Percentiles rank a stretch among this genome's conserved stretches.
Evolutionary conservation across 75 land plant genomes (phyloP).

Genomic region (Isoetes taiwanensis): DNA sequence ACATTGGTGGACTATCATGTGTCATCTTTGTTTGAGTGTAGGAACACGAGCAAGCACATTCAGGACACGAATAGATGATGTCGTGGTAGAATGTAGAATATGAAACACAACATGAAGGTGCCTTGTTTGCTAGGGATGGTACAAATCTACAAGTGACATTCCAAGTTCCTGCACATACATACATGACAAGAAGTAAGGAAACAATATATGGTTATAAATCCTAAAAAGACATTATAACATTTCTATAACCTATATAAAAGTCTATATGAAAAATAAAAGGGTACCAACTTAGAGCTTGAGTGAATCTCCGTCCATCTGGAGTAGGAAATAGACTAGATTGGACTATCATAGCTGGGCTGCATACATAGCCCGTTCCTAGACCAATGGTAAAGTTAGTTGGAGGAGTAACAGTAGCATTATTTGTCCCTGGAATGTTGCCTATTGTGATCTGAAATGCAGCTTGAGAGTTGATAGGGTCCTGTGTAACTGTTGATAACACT

Average conservation of each 20-base stretch:
- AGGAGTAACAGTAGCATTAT: slow-evolving; percentile 43
- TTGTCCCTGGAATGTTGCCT: slow-evolving; percentile 33
- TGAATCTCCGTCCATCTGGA: slow-evolving; percentile 34
- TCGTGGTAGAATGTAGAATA: background rate
- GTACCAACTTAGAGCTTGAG: slow-evolving; percentile 44
- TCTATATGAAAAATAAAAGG: too few species aligned
- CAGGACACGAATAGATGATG: background rate
- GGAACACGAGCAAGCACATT: background rate
- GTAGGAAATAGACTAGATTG: slow-evolving; percentile 27
- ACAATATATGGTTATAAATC: too few species aligned
- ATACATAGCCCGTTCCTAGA: slow-evolving; percentile 53
- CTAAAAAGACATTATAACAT: too few species aligned
- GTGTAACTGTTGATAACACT: background rate
- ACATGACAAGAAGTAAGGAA: too few species aligned
- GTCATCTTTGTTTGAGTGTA: background rate
- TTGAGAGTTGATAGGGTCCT: background rate
- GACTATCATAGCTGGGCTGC: slow-evolving; percentile 49
- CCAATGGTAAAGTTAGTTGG: slow-evolving; percentile 51
- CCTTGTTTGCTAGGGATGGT: background rate
- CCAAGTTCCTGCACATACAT: slow-evolving; percentile 7
- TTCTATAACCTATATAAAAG: too few species aligned
- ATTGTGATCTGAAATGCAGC: slow-evolving; percentile 40
- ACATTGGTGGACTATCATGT: background rate
- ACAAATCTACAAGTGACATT: background rate
- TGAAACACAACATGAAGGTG: slow-evolving; percentile 7